Evolutionary conservation across 2,329 filamentous ascomycete genomes (phyloP), one percentile per base, ranked within the genome.

Genomic region (Claviceps monticola): DNA sequence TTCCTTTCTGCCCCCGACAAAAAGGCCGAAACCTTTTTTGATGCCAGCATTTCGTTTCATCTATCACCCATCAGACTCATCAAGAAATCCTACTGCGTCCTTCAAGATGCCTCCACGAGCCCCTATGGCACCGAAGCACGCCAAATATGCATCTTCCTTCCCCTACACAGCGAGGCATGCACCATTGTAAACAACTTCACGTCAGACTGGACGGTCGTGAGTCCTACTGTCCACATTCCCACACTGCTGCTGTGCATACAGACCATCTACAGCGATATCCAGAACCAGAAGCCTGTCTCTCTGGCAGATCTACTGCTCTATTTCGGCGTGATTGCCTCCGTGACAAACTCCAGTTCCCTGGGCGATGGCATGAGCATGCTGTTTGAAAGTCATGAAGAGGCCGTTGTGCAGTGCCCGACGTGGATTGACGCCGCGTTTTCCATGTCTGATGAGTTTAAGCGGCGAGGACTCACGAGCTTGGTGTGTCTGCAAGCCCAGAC

Each of bases 21-120:
- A 36, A 49, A 53, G 29, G 21, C 26, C 17, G 34, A 47, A 16
- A 23, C 4, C 17, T 50, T 45, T 14, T 48, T 48, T 5, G 51
- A 53, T 45, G 48, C 21, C 13, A 45, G 9, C 39, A 41, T 44
- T 13, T 45, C 44, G 34, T 50, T 48, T 36, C 48, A 53, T 29
- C 45, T 53, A 11, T 50, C 48, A 14, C 51, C 51, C 17, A 53
- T 53, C 26, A 50, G 29, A 53, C 48, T 51, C 13, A 53, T 53
- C 39, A 50, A 47, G n/a, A 50, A 45, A 29, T 48, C 51, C 19
- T 53, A 45, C 21, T 51, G 17, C 34, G 16, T 48, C 29, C 23
- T 53, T 2, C 51, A 51, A 48, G 51, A 53, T 48, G 51, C 19
- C 19, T 34, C 51, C 13, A 19, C 43, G 4, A 26, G n/a, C 3